A percentile compares a stretch with the other conserved stretches of the same genome.
These are phyloP conservation scores for Blastomyces silverae DNA, from an alignment of 2,329 filamentous ascomycete genomes.

Conservation along the genomic window DNA sequence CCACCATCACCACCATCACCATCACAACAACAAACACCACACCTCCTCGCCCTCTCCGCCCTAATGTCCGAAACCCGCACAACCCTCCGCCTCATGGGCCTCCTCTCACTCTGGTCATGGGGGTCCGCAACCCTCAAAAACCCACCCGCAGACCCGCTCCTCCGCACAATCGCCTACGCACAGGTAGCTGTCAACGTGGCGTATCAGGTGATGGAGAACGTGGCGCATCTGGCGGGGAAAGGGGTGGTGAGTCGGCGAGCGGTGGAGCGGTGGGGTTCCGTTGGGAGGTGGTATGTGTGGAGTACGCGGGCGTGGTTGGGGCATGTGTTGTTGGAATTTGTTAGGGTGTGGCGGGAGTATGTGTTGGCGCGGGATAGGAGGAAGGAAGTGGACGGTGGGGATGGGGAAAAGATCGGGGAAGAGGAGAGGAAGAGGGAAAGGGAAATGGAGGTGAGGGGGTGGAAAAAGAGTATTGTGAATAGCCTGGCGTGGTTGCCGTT, in stretches of 20 bases:
- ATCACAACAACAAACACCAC: constrained; percentile 26
- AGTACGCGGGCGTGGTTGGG: constrained; percentile 73
- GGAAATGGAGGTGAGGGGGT: constrained; percentile 46
- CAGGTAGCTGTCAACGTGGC: constrained; percentile 61
- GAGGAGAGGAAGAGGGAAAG: constrained; percentile 26
- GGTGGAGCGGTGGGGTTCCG: constrained; percentile 44
- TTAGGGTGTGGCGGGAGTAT: constrained; percentile 46
- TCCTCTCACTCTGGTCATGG: constrained; percentile 72
- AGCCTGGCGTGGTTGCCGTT: constrained; percentile 74
- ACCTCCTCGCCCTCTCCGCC: constrained; percentile 42
- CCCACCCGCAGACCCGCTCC: constrained; percentile 40
- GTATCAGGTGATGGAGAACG: constrained; percentile 80
- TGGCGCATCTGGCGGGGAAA: constrained; percentile 67
- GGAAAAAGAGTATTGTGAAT: constrained; percentile 56
- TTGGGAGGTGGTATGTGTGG: constrained; percentile 60
- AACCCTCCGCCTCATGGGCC: constrained; percentile 52
- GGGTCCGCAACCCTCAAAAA: constrained; percentile 56
- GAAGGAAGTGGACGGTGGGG: constrained; percentile 24
- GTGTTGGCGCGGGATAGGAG: constrained; percentile 21
- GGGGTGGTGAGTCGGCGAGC: constrained; percentile 53
- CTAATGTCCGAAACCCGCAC: constrained; percentile 48
- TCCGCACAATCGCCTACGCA: constrained; percentile 53
- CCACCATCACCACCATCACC: constrained; percentile 33
- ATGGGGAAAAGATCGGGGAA: constrained; percentile 28
- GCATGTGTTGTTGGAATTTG: constrained; percentile 70